These are phyloP conservation scores for Leishmania arabica DNA, from an alignment of 208 protist species.

Conservation along the genomic window DNA sequence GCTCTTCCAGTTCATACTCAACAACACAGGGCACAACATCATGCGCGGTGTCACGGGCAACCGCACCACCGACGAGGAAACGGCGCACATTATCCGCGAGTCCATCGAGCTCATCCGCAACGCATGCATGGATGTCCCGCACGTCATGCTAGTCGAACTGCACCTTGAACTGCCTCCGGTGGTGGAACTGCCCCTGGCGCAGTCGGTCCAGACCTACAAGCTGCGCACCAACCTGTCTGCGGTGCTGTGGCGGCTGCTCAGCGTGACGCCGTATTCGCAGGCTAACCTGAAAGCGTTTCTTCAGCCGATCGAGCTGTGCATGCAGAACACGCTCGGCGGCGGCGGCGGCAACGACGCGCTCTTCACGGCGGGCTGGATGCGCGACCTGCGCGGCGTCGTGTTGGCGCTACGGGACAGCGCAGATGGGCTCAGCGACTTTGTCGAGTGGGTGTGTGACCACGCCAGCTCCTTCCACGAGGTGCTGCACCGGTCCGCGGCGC, in stretches of 20 bases:
- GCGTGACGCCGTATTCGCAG: constrained; percentile 34
- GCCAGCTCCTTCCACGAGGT: constrained; percentile 46
- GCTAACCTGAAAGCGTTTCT: constrained; percentile 56
- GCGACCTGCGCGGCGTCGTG: constrained; percentile 75
- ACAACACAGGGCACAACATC: constrained; percentile 80
- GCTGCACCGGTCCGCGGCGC: constrained; percentile 35
- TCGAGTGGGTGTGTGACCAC: constrained; percentile 77
- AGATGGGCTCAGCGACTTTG: constrained; percentile 60
- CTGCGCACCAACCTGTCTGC: constrained; percentile 73
- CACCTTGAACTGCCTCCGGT: constrained; percentile 75
- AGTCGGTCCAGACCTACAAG: constrained; percentile 76
- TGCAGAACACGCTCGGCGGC: constrained; percentile 63
- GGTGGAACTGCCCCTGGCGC: constrained; percentile 76
- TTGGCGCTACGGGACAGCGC: constrained; percentile 50
- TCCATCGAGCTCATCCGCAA: constrained; percentile 80
- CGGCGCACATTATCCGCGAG: constrained; percentile 62
- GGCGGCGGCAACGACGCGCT: constrained; percentile 43
- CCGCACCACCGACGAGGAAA: constrained; percentile 52
- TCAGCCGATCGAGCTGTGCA: constrained; percentile 63
- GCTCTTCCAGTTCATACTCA: constrained; percentile 89
- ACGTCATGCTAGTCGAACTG: constrained; percentile 52
- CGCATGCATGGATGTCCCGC: constrained; percentile 63
- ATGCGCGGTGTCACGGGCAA: constrained; percentile 41
- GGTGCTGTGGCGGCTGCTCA: constrained; percentile 66
- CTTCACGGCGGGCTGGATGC: constrained; percentile 87